These are phyloP conservation scores for slime mould (Dictyostelium discoideum) DNA, from an alignment of 78 protist genomes.

Conservation along the genomic window DNA sequence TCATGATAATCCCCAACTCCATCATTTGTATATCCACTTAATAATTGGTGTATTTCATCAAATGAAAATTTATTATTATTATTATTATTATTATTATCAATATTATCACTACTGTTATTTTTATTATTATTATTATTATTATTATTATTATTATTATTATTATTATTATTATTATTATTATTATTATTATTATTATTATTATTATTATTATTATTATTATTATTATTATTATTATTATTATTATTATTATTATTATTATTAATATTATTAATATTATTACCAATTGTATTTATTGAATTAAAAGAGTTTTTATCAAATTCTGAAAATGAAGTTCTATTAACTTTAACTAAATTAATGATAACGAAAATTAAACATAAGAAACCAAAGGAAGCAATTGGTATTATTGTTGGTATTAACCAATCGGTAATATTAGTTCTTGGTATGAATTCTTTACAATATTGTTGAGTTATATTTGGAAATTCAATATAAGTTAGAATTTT, in stretches of 20 bases:
- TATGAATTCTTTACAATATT: background rate
- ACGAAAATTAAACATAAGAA: background rate
- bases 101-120: background rate
- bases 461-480: background rate
- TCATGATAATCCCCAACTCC: background rate
- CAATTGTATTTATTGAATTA: background rate
- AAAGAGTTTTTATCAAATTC: background rate
- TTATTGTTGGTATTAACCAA: conserved; percentile 26
- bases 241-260: background rate
- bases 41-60: background rate
- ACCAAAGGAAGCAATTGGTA: background rate
- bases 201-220: background rate
- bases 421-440: background rate
- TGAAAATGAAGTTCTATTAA: conserved; percentile 8
- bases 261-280: background rate
- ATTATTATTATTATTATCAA: background rate
- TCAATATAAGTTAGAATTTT: background rate
- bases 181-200: background rate
- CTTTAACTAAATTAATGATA: conserved; percentile 3
- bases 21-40: background rate
- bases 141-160: background rate
- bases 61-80: background rate
- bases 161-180: background rate
- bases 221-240: background rate
- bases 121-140: background rate